Percentiles rank a stretch among this genome's conserved stretches.
These are phyloP conservation scores for Trebouxia gelatinosa DNA, from an alignment of 163 green algal genomes.

Conservation along the genomic window DNA sequence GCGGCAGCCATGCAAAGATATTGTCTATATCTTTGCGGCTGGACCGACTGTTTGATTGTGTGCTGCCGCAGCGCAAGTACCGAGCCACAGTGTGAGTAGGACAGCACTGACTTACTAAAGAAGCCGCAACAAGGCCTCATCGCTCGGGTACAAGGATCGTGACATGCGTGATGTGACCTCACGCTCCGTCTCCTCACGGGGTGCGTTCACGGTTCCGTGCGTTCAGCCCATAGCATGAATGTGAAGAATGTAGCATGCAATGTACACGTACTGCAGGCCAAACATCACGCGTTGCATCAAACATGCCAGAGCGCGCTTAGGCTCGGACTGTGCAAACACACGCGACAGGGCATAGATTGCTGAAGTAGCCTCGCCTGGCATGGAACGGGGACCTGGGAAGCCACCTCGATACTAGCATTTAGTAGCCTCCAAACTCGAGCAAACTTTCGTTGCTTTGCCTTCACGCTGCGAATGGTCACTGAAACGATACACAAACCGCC, in stretches of 20 bases:
- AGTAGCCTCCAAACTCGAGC: not conserved
- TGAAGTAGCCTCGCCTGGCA: too few species aligned
- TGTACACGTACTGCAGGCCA: too few species aligned
- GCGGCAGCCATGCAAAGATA: conserved; percentile 2
- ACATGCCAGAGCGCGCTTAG: not conserved
- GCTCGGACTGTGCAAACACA: not conserved
- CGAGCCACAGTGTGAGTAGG: not conserved
- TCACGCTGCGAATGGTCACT: not conserved
- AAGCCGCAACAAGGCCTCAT: conserved; percentile 1
- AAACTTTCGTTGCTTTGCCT: not conserved
- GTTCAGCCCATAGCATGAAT: too few species aligned
- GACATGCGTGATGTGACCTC: too few species aligned
- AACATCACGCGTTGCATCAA: not conserved
- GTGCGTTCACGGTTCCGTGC: too few species aligned
- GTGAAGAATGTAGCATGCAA: too few species aligned
- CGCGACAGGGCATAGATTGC: too few species aligned
- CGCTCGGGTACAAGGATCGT: not conserved
- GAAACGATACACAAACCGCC: not conserved
- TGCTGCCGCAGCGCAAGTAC: too few species aligned
- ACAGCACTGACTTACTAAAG: not conserved
- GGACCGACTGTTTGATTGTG: too few species aligned
- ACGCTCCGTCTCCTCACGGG: not conserved
- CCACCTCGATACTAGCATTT: too few species aligned
- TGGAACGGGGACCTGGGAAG: too few species aligned
- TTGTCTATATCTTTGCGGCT: not conserved